These are phyloP conservation scores for Daldinia decipiens DNA, from an alignment of 495 filamentous ascomycete genomes.

Conservation along the genomic window DNA sequence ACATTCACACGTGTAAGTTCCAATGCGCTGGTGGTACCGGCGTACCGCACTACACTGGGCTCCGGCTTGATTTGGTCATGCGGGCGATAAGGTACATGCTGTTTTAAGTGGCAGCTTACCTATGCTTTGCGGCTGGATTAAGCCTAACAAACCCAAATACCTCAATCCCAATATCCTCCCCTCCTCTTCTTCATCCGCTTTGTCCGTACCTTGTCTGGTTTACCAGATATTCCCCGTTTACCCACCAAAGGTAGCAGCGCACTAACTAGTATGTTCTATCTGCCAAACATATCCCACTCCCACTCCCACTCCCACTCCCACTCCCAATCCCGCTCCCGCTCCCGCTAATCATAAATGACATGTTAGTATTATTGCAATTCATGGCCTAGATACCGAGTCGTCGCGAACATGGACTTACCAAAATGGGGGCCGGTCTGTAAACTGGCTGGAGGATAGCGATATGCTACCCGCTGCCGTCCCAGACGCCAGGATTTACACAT, in stretches of 20 bases:
- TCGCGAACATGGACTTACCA: constrained; percentile 15
- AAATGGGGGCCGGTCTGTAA: constrained; percentile 24
- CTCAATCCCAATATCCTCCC: no score
- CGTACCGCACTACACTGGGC: no score
- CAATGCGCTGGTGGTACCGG: no score
- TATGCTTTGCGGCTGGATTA: no score
- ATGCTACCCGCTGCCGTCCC: constrained; percentile 43
- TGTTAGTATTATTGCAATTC: constrained; percentile 37
- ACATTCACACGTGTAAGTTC: neutral
- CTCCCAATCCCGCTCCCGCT: no score
- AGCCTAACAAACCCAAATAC: no score
- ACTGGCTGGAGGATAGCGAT: constrained; percentile 47
- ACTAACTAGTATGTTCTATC: no score
- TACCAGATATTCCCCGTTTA: neutral
- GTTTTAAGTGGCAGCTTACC: no score
- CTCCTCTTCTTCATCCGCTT: neutral
- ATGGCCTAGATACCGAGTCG: constrained; percentile 42
- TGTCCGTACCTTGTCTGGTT: neutral
- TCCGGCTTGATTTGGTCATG: constrained; percentile 29
- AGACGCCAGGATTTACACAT: constrained; percentile 44
- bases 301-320: no score
- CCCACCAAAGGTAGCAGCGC: neutral
- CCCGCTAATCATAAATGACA: constrained; percentile 1
- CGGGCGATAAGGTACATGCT: neutral
- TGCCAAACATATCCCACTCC: no score